phyloP scores from a whole-genome alignment of 192 early-diverging fungal species.

The Podila minutissima region DNA sequence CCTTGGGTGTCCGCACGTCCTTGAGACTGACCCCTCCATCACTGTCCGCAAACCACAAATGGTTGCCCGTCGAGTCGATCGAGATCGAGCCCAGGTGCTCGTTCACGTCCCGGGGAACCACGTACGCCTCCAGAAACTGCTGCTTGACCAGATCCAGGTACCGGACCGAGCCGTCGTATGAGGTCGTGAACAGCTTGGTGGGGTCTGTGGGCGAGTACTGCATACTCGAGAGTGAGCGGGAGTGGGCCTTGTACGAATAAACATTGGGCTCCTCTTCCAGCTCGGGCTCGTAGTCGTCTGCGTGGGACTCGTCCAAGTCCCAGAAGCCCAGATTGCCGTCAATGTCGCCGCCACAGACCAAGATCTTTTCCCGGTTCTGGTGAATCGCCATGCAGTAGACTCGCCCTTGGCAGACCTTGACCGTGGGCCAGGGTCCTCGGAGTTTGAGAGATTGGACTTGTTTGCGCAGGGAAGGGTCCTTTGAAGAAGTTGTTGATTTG shows the following conservation, averaged over 20 bases:
- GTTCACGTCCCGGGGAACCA: conserved; percentile 30
- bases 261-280: conserved; percentile 59
- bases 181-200: conserved; percentile 60
- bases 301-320: conserved; percentile 60
- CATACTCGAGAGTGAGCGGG: conserved; percentile 58
- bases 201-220: conserved; percentile 58
- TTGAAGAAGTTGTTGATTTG: conserved; percentile 5
- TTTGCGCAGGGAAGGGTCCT: conserved; percentile 27
- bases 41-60: conserved; percentile 64
- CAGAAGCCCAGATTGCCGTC: conserved; percentile 66
- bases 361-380: conserved; percentile 60
- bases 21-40: conserved; percentile 59
- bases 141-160: conserved; percentile 66
- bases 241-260: conserved; percentile 63
- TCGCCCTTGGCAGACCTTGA: conserved; percentile 60
- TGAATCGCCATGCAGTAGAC: conserved; percentile 63
- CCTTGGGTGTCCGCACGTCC: conserved; percentile 58
- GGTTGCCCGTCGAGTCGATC: conserved; percentile 54
- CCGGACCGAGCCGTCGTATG: conserved; percentile 70
- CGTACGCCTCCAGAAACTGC: conserved; percentile 61
- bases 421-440: conserved; percentile 56
- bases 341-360: conserved; percentile 62
- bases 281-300: conserved; percentile 44
- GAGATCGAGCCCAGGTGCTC: conserved; percentile 52
- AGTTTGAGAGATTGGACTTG: conserved; percentile 43